phyloP scores from a whole-genome alignment of 345 rosid species.

The Euclidium syriacum region DNA sequence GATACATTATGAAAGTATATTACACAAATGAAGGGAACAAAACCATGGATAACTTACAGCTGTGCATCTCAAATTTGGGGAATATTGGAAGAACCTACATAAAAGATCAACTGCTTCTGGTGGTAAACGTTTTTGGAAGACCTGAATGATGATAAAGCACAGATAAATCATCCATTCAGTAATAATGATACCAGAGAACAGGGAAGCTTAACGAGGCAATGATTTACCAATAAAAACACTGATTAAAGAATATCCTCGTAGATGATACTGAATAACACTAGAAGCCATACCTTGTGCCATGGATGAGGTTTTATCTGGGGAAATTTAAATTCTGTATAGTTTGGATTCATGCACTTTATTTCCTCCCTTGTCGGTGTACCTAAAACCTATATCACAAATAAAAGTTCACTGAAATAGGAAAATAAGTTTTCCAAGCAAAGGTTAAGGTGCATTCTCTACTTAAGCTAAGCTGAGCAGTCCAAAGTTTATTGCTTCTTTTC shows the following conservation, averaged over 20 bases:
- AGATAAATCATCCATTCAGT: neutral
- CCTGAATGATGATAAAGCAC: conserved; percentile 15
- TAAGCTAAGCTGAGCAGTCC: conserved; percentile 15
- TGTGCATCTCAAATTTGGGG: conserved; percentile 93
- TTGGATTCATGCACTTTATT: conserved; percentile 96
- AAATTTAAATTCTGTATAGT: conserved; percentile 85
- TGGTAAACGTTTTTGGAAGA: conserved; percentile 73
- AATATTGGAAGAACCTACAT: conserved; percentile 91
- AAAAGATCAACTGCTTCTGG: conserved; percentile 98
- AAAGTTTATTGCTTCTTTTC: neutral
- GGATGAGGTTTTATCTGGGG: conserved; percentile 97
- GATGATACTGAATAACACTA: conserved; percentile 9
- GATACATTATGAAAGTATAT: neutral
- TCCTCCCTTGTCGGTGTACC: conserved; percentile 96
- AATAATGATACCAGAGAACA: neutral
- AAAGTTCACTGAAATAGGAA: conserved; percentile 11
- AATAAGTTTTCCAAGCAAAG: neutral
- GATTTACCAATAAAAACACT: neutral
- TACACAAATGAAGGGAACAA: neutral
- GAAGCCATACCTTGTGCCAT: conserved; percentile 71
- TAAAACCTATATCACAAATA: conserved; percentile 49
- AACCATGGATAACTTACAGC: conserved; percentile 56
- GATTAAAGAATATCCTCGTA: neutral
- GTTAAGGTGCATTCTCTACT: conserved; percentile 10
- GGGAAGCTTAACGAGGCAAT: too few species aligned